Evolutionary conservation across 1,284 basidiomycete species (phyloP), one percentile per base, ranked within the genome.

Genomic region (Ceratobasidium sp.): DNA sequence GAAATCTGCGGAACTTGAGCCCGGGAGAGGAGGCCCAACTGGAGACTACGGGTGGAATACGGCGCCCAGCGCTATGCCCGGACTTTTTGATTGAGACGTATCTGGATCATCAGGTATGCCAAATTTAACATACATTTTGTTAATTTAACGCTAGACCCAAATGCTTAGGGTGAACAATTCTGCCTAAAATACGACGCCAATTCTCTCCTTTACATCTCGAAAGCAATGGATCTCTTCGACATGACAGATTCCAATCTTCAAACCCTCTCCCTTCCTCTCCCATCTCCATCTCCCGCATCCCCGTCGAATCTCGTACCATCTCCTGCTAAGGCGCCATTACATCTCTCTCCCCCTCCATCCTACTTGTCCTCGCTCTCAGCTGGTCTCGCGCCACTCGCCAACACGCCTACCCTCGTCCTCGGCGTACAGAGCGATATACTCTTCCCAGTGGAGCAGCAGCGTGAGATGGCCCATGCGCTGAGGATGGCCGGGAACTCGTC

Each of bases 11-110:
- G 48, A 59, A 22, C 75, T 82, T 62, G 79, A 11, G 79, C 79
- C 78, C 1, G 75, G 73, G 57, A 76, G 80, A 67, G 75, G 80
- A 54, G 83, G 84, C 62, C 44, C 78, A 76, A 75, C 78, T 77
- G 77, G 80, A 78, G 81, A 79, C 54, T 76, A 79, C 59, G 72
- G 76, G 53, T 77, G 81, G 33, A 76, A 79, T 76, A 78, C 88
- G 90, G 44, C 80, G 85, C 15, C 95, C 94, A 8, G 89, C 93
- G 51, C 87, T 99, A 0, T 98, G 96, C 80, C 97, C 98, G 9
- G 98, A 99, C 82, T 99, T 99, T 83, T 87, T 98, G 65, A 99
- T 99, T 79, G 98, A 99, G 84, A 98, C 97, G 0, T 99, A 99
- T 81, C 90, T 99, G 74, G 98, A 99, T 82, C 96, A 99, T 83